Base-by-base conservation (phyloP, 495 filamentous ascomycete genomes). In the Penicillium cosmopolitanum region DNA sequence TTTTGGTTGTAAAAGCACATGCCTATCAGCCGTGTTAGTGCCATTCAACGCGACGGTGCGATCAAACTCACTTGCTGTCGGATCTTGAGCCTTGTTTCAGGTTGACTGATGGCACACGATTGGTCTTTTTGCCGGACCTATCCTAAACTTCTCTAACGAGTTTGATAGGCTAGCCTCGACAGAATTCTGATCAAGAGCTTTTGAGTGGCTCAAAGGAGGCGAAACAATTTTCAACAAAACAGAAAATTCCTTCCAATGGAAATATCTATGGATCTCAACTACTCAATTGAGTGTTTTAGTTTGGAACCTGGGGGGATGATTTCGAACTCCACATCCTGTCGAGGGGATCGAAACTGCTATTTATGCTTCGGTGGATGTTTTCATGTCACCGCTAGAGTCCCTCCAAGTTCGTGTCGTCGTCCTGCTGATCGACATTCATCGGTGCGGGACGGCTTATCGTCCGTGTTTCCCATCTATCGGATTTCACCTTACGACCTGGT, bases 1-100 rank as follows among this genome's bases (percentile, higher is more conserved):
- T 79, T 81, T 67, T 83, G 82, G 66, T 84, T 82, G 77, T 83
- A 84, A 68, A 83, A 84, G 62, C 82, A 84, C 82, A 84, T 84
- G 63, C 64, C 81, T 80, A 69, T 72, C 67, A 63, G 42, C 69
- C 65, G 52, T 31, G 68, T 80, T 64, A 81, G 75, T 58, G 50
- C 60, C 58, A 40, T 19, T 54, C 59, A 42, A 53, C 58, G 44
- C 61, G 50, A 59, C 63, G 58, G 59, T 59, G 25, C 44, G 60
- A 68, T 66, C 56, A 68, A 72, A 76, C 72, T 65, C 54, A 79
- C 76, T 74, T 69, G 54, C 58, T 70, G 51, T 63, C 50, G 65
- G 60, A 55, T 58, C 59, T 63, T 60, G 66, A 23, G 62, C 67
- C 46, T 63, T 60, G 76, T 79, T 77, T 77, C 74, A 79, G 66